Conservation (phyloP, 73 alveolate genomes). For the Diophrys appendiculata region DNA sequence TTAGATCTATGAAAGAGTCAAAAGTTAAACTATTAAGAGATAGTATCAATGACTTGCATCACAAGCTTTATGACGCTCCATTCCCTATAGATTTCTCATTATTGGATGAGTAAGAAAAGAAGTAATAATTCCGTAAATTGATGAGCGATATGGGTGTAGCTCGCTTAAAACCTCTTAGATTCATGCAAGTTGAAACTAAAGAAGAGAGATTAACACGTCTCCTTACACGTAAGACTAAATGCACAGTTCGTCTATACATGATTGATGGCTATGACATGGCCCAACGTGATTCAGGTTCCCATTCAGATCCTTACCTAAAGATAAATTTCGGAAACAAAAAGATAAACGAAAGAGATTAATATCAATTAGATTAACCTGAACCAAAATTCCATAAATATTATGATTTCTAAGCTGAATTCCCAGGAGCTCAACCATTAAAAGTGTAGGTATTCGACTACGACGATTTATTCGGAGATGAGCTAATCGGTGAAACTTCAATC, state of each 20-base stretch:
- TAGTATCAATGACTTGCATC: conserved; percentile 22
- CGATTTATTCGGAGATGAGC: conserved; percentile 77
- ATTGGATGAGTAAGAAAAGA: conserved; percentile 41
- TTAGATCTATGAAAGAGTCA: conserved; percentile 24
- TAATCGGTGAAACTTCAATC: conserved; percentile 86
- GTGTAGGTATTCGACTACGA: conserved; percentile 95
- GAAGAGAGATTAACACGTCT: conserved; percentile 35
- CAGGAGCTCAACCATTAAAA: conserved; percentile 90
- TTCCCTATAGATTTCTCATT: conserved; percentile 22
- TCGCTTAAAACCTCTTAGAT: neutral
- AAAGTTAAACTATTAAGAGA: conserved; percentile 34
- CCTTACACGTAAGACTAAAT: conserved; percentile 51
- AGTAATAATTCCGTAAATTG: neutral
- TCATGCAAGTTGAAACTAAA: conserved; percentile 9
- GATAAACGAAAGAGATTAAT: conserved; percentile 16
- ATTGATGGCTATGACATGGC: conserved; percentile 84
- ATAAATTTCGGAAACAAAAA: conserved; percentile 3
- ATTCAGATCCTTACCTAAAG: conserved; percentile 84
- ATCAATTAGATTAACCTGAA: neutral
- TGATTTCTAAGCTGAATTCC: conserved; percentile 81
- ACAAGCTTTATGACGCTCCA: conserved; percentile 23
- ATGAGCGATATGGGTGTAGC: neutral
- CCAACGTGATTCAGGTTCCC: conserved; percentile 82
- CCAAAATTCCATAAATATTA: conserved; percentile 41
- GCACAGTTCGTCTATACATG: conserved; percentile 83